These are phyloP conservation scores for Saturnispora halmiae DNA, from an alignment of 805 yeast genomes.

Conservation along the genomic window DNA sequence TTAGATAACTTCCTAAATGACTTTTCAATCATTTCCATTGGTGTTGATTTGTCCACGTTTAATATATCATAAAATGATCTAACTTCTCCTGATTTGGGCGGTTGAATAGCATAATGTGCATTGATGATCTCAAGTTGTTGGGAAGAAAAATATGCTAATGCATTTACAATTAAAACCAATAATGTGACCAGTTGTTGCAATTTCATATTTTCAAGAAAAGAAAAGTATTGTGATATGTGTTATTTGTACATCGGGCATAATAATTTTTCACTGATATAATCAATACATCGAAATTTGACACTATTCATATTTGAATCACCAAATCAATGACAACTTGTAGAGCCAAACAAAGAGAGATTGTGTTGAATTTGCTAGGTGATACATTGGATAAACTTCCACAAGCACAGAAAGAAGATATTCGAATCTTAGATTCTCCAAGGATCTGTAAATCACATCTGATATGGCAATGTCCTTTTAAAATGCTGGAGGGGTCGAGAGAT, in stretches of 20 bases:
- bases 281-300: too few species aligned
- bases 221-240: too few species aligned
- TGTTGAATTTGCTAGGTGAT: conserved; percentile 7
- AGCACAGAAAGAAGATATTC: conserved; percentile 15
- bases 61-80: conserved; percentile 15
- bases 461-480: conserved; percentile 78
- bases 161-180: conserved; percentile 5
- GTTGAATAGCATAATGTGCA: conserved; percentile 14
- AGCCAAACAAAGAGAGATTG: conserved; percentile 6
- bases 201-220: too few species aligned
- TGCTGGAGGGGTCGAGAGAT: conserved; percentile 73
- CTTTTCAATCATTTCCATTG: conserved; percentile 46
- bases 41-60: conserved; percentile 29
- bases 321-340: conserved; percentile 7
- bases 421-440: conserved; percentile 41
- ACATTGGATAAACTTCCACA: conserved; percentile 3
- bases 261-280: too few species aligned
- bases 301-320: too few species aligned
- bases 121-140: conserved; percentile 14
- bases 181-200: neutral
- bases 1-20: conserved; percentile 66
- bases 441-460: conserved; percentile 78
- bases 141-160: conserved; percentile 12
- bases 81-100: neutral
- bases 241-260: too few species aligned